Evolutionary conservation across 1,284 basidiomycete species (phyloP).

Genomic region (Puccinia triticina): DNA sequence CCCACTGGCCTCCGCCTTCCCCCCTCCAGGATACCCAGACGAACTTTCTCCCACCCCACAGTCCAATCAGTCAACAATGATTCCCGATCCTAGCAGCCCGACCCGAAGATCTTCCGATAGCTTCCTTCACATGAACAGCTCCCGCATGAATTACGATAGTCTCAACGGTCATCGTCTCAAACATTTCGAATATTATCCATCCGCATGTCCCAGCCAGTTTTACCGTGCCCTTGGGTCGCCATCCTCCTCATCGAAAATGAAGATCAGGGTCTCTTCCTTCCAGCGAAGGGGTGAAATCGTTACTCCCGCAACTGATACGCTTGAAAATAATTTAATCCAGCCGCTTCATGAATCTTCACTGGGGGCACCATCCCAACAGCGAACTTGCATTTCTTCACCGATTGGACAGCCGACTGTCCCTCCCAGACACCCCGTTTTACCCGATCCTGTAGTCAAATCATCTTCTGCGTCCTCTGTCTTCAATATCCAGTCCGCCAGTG

Average conservation of each 20-base stretch:
- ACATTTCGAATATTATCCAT: conserved; percentile 14
- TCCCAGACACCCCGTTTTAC: not conserved
- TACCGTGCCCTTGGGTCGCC: conserved; percentile 6
- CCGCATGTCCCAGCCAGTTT: not conserved
- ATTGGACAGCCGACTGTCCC: not conserved
- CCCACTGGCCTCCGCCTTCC: not conserved
- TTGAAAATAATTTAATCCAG: not conserved
- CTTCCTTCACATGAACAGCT: conserved; percentile 28
- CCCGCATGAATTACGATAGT: conserved; percentile 25
- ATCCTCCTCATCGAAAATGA: conserved; percentile 7
- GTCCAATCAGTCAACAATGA: not conserved
- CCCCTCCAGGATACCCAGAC: conserved; percentile 1
- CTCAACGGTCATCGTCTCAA: conserved; percentile 27
- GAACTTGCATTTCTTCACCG: not conserved
- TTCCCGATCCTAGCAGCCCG: not conserved
- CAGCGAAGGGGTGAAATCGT: conserved; percentile 12
- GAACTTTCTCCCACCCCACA: not conserved
- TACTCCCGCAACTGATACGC: not conserved
- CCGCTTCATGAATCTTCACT: not conserved
- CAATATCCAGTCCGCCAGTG: not conserved
- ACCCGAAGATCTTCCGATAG: conserved; percentile 27
- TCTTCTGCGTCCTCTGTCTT: not conserved
- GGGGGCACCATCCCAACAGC: not conserved
- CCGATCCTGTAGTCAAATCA: not conserved
- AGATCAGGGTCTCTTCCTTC: conserved; percentile 32